These are phyloP conservation scores for Aspergillus bertholletiae DNA, from an alignment of 495 filamentous ascomycete genomes.

Conservation along the genomic window DNA sequence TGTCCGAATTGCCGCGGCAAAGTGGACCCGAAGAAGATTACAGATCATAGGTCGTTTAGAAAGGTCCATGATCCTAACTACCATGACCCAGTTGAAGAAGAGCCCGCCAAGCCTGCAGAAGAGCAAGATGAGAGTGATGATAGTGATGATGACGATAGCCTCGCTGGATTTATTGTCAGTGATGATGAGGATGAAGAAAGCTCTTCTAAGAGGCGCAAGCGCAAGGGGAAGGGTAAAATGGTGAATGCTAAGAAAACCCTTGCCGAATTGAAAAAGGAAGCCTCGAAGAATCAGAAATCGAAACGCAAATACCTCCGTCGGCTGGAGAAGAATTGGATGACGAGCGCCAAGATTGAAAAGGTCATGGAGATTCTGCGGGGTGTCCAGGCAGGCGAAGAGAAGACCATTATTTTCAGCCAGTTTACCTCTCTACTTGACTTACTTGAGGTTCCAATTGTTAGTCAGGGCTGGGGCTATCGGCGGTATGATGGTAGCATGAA, in stretches of 20 bases:
- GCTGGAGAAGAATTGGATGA: constrained; percentile 57
- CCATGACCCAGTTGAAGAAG: constrained; percentile 24
- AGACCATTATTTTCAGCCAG: constrained; percentile 91
- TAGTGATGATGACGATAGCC: constrained; percentile 43
- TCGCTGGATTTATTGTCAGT: constrained; percentile 56
- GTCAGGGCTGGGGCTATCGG: constrained; percentile 59
- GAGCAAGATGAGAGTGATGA: constrained; percentile 38
- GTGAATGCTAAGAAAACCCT: constrained; percentile 45
- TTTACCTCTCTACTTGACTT: constrained; percentile 90
- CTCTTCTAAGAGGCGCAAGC: constrained; percentile 22
- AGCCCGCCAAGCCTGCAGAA: constrained; percentile 25
- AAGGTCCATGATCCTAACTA: constrained; percentile 64
- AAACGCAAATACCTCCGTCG: constrained; percentile 64
- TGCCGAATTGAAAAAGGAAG: constrained; percentile 64
- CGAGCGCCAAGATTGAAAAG: background rate
- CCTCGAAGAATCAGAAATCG: constrained; percentile 54
- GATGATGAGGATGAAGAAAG: constrained; percentile 24
- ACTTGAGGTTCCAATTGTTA: constrained; percentile 79
- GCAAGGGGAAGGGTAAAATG: constrained; percentile 40
- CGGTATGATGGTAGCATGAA: constrained; percentile 90
- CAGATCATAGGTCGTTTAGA: constrained; percentile 70
- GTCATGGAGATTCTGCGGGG: background rate
- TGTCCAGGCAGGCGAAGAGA: constrained; percentile 51
- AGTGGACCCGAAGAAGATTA: constrained; percentile 64
- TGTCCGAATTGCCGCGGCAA: constrained; percentile 75